Conservation (phyloP, 225 moss, liverwort and hornwort species). For the Thuidium tamariscinum region DNA sequence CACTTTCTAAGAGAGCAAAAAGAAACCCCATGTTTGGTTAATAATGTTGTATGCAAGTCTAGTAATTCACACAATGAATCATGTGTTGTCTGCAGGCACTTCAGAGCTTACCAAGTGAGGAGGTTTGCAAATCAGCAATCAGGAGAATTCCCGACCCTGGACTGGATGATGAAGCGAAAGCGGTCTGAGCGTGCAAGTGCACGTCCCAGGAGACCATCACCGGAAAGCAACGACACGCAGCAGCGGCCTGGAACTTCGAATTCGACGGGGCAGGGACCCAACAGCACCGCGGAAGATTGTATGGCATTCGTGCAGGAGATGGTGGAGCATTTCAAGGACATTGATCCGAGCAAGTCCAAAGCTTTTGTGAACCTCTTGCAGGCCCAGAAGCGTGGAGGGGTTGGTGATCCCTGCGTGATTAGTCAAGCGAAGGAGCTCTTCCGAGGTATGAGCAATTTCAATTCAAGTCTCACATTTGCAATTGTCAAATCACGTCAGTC, state of each 20-base stretch:
- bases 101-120: not conserved
- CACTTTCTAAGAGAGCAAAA: accelerated
- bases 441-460: not conserved
- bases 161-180: not conserved
- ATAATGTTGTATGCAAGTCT: not conserved
- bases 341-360: not conserved
- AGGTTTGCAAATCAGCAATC: not conserved
- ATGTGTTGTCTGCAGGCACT: not conserved
- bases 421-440: not conserved
- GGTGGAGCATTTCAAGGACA: not conserved
- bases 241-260: not conserved
- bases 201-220: not conserved
- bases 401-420: accelerated
- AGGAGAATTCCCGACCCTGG: too few relatives aligned
- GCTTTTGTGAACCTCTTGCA: accelerated
- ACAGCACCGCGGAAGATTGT: accelerated
- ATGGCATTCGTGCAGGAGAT: accelerated
- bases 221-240: too few relatives aligned
- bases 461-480: not conserved
- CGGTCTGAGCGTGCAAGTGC: not conserved
- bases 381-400: accelerated
- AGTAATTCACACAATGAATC: too few relatives aligned
- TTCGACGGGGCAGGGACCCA: too few relatives aligned
- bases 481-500: not conserved
- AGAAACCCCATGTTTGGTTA: not conserved